phyloP scores from a whole-genome alignment of 805 yeast genomes.

The Cyberlindnera nakhonratchasimensis region DNA sequence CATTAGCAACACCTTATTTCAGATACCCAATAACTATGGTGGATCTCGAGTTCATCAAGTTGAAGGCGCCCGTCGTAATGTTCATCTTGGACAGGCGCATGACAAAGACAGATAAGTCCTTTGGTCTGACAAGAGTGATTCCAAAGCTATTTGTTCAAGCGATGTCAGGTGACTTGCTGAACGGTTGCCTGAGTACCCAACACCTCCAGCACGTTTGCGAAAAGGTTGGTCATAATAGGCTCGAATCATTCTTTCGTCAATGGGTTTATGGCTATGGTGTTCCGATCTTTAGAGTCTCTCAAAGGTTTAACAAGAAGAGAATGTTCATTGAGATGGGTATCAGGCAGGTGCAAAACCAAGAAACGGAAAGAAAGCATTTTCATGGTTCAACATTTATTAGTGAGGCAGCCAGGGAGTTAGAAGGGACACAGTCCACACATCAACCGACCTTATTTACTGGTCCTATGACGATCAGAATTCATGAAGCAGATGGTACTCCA shows the following conservation, averaged over 20 bases:
- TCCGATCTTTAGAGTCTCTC: conserved; percentile 86
- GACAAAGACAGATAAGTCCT: conserved; percentile 94
- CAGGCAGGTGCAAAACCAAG: conserved; percentile 79
- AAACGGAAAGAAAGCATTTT: conserved; percentile 38
- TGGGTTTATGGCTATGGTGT: conserved; percentile 91
- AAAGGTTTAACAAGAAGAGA: conserved; percentile 88
- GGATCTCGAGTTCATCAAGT: conserved; percentile 64
- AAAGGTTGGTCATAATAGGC: conserved; percentile 80
- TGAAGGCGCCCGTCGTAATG: conserved; percentile 84
- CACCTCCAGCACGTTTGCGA: conserved; percentile 96
- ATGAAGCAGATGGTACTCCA: conserved; percentile 98
- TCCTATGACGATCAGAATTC: conserved; percentile 94
- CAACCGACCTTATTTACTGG: conserved; percentile 60
- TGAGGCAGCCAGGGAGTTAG: conserved; percentile 33
- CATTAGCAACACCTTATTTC: conserved; percentile 70
- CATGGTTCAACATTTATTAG: conserved; percentile 34
- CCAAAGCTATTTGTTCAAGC: conserved; percentile 91
- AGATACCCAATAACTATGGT: conserved; percentile 58
- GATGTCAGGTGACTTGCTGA: conserved; percentile 87
- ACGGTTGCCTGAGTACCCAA: conserved; percentile 69
- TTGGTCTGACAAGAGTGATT: conserved; percentile 86
- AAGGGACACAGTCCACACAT: not conserved
- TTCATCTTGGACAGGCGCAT: conserved; percentile 84
- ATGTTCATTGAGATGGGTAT: conserved; percentile 94
- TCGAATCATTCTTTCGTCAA: conserved; percentile 82